These are phyloP conservation scores for Candida andamanensis DNA, from an alignment of 805 yeast species.

Conservation along the genomic window DNA sequence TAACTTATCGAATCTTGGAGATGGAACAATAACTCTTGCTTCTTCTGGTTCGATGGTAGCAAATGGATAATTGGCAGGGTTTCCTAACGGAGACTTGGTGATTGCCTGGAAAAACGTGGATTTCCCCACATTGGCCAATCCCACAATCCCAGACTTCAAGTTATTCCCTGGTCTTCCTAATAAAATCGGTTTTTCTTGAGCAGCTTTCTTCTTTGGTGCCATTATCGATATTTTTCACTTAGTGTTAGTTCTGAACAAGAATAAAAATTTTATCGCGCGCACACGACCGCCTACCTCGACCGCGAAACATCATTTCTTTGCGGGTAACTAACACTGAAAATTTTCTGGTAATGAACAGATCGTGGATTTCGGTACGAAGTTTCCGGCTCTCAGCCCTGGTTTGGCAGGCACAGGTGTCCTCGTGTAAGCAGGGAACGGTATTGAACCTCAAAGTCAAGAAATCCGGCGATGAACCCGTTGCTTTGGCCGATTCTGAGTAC, in stretches of 20 bases:
- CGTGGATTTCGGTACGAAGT: slow-evolving; percentile 1
- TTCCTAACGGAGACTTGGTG: slow-evolving; percentile 87
- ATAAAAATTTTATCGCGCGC: slow-evolving; percentile 7
- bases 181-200: slow-evolving; percentile 62
- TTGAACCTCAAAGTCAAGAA: slow-evolving; percentile 70
- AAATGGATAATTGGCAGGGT: slow-evolving; percentile 96
- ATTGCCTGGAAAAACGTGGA: slow-evolving; percentile 97
- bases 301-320: slow-evolving; percentile 1
- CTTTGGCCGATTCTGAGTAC: slow-evolving; percentile 80
- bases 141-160: slow-evolving; percentile 74
- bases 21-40: slow-evolving; percentile 92
- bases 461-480: slow-evolving; percentile 82
- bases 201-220: slow-evolving; percentile 74
- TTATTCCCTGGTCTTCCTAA: slow-evolving; percentile 70
- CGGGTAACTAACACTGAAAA: slow-evolving; percentile 5
- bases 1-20: slow-evolving; percentile 77
- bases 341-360: slow-evolving; percentile 1
- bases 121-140: slow-evolving; percentile 93
- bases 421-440: slow-evolving; percentile 65
- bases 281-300: slow-evolving; percentile 3
- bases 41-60: slow-evolving; percentile 99
- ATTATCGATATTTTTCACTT: slow-evolving; percentile 30
- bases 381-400: slow-evolving; percentile 3
- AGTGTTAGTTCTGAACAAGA: no score
- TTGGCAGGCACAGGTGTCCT: slow-evolving; percentile 11